phyloP scores from a whole-genome alignment of 179 eudicot genomes.

The Heliamphora pulchella region DNA sequence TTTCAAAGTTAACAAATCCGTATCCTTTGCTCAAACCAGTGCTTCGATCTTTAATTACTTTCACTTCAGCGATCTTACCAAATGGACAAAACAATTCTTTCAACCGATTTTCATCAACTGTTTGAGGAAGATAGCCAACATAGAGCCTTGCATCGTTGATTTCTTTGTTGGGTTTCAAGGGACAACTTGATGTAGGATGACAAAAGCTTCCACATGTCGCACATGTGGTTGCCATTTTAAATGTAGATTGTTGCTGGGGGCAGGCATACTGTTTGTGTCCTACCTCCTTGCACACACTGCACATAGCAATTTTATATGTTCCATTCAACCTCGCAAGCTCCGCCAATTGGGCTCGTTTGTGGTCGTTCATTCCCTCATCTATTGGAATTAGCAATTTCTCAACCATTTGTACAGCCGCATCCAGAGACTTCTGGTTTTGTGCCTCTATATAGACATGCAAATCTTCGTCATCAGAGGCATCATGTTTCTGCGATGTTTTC shows the following conservation, averaged over 20 bases:
- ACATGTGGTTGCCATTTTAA: constrained; percentile 14
- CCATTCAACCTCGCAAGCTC: constrained; percentile 30
- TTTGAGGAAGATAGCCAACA: constrained; percentile 24
- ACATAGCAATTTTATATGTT: not conserved
- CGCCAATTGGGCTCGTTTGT: constrained; percentile 27
- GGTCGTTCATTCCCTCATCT: constrained; percentile 22
- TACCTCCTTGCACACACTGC: constrained; percentile 25
- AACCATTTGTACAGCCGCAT: constrained; percentile 29
- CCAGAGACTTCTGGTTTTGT: constrained; percentile 23
- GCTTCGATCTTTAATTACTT: constrained; percentile 11
- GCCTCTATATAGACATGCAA: constrained; percentile 38
- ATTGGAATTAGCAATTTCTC: constrained; percentile 32
- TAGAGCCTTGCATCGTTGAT: constrained; percentile 14
- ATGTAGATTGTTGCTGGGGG: constrained; percentile 21
- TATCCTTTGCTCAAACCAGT: constrained; percentile 19
- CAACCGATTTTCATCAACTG: constrained; percentile 17
- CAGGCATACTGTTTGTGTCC: constrained; percentile 29
- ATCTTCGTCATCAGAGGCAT: constrained; percentile 24
- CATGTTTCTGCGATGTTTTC: not conserved
- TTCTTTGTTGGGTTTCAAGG: constrained; percentile 9
- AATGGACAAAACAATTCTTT: constrained; percentile 21
- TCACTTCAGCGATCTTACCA: constrained; percentile 15
- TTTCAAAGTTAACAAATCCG: constrained; percentile 22
- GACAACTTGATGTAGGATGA: constrained; percentile 16
- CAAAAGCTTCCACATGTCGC: constrained; percentile 21